Conservation (phyloP, 257 asterid genomes). For the Cinchona pubescens region DNA sequence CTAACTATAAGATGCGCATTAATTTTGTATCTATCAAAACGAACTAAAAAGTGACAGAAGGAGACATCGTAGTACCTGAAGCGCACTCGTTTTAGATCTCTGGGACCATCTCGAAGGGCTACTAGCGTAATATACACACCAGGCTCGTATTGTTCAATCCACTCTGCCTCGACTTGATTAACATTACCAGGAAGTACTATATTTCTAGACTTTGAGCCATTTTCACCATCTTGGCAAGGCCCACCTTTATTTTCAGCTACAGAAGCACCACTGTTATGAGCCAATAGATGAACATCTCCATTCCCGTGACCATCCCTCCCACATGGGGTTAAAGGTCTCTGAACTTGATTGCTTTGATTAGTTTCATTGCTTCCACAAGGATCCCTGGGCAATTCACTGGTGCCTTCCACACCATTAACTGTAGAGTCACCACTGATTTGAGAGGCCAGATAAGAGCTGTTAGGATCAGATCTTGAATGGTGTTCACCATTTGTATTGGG, state of each 20-base stretch:
- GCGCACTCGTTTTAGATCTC: slow-evolving; percentile 96
- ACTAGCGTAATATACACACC: slow-evolving; percentile 91
- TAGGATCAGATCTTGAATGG: slow-evolving; percentile 44
- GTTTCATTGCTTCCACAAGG: slow-evolving; percentile 29
- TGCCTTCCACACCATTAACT: slow-evolving; percentile 31
- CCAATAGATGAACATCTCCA: slow-evolving; percentile 36
- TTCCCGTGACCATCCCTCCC: slow-evolving; percentile 53
- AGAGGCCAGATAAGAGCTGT: slow-evolving; percentile 38
- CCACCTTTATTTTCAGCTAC: slow-evolving; percentile 46
- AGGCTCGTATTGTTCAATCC: slow-evolving; percentile 89
- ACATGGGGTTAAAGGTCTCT: slow-evolving; percentile 29
- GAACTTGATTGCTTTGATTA: slow-evolving; percentile 34
- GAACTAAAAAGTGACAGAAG: background rate
- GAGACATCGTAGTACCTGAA: slow-evolving; percentile 58
- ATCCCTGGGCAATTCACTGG: slow-evolving; percentile 27
- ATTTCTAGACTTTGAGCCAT: slow-evolving; percentile 50
- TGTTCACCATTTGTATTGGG: slow-evolving; percentile 48
- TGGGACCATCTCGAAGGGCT: slow-evolving; percentile 84
- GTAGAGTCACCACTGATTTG: slow-evolving; percentile 37
- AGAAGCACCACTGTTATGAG: slow-evolving; percentile 39
- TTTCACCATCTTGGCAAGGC: slow-evolving; percentile 40
- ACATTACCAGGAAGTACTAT: slow-evolving; percentile 43
- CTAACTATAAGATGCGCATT: background rate
- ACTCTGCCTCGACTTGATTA: slow-evolving; percentile 76
- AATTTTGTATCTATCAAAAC: background rate